Evolutionary conservation across 768 basidiomycete species (phyloP).

Genomic region (Galerina sulciceps): DNA sequence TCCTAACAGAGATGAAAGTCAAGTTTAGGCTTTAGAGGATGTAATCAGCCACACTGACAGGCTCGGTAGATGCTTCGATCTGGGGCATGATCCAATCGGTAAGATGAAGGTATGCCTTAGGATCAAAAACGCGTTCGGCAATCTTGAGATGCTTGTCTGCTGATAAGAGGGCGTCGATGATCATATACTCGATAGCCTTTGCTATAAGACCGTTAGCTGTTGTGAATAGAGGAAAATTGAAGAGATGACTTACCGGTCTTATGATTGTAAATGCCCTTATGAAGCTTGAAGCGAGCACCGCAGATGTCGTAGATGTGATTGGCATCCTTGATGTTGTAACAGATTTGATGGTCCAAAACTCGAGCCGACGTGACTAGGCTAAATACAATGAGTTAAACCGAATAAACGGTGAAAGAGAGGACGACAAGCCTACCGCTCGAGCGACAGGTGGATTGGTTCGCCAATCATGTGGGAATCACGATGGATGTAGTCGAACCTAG

Average conservation of each 20-base stretch:
- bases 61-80: slow-evolving; percentile 59
- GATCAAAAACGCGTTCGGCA: slow-evolving; percentile 56
- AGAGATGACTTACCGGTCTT: slow-evolving; percentile 36
- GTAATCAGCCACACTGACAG: slow-evolving; percentile 40
- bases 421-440: slow-evolving; percentile 41
- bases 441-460: slow-evolving; percentile 57
- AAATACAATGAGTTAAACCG: not conserved
- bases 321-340: slow-evolving; percentile 82
- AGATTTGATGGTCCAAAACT: slow-evolving; percentile 75
- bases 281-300: slow-evolving; percentile 75
- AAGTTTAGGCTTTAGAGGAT: not conserved
- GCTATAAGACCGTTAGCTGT: slow-evolving; percentile 44
- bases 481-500: slow-evolving; percentile 81
- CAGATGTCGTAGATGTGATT: slow-evolving; percentile 78
- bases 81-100: slow-evolving; percentile 69
- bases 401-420: not conserved
- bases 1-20: slow-evolving; percentile 43
- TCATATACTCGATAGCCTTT: slow-evolving; percentile 82
- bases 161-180: slow-evolving; percentile 72
- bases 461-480: slow-evolving; percentile 78
- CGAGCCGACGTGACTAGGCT: slow-evolving; percentile 78
- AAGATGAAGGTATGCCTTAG: slow-evolving; percentile 62
- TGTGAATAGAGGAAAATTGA: not conserved
- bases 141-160: slow-evolving; percentile 72
- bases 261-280: slow-evolving; percentile 84